phyloP scores from a whole-genome alignment of 495 filamentous ascomycete genomes.

The Polyplosphaeria fusca region DNA sequence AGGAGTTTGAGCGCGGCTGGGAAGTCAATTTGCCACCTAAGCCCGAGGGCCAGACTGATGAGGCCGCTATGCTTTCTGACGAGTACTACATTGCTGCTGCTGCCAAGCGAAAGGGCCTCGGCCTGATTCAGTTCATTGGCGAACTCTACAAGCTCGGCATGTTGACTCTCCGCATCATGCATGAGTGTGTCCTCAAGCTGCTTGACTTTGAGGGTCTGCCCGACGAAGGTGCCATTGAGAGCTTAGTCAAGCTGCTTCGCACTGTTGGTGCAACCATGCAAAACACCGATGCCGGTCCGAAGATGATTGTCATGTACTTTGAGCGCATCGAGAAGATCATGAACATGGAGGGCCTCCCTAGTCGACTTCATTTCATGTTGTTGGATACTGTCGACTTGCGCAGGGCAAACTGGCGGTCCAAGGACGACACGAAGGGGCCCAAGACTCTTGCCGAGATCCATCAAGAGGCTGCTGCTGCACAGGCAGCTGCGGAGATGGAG shows the following conservation, averaged over 20 bases:
- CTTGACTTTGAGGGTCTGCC: slow-evolving; percentile 92
- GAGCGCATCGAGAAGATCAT: slow-evolving; percentile 76
- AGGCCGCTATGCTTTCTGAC: slow-evolving; percentile 82
- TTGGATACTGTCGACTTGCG: slow-evolving; percentile 91
- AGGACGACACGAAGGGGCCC: slow-evolving; percentile 86
- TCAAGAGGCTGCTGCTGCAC: slow-evolving; percentile 74
- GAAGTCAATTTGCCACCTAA: slow-evolving; percentile 81
- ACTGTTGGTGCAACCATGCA: slow-evolving; percentile 83
- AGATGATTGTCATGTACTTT: slow-evolving; percentile 94
- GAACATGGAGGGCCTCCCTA: slow-evolving; percentile 71
- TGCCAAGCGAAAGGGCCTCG: slow-evolving; percentile 93
- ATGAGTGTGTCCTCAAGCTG: slow-evolving; percentile 95
- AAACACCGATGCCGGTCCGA: slow-evolving; percentile 61
- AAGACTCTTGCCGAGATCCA: slow-evolving; percentile 93
- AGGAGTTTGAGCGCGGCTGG: slow-evolving; percentile 99
- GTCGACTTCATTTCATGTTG: slow-evolving; percentile 90
- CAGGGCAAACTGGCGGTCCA: slow-evolving; percentile 69
- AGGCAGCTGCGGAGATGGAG: slow-evolving; percentile 61
- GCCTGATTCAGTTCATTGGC: slow-evolving; percentile 98
- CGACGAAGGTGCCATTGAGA: slow-evolving; percentile 94
- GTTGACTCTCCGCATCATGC: slow-evolving; percentile 99
- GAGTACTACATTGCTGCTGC: slow-evolving; percentile 96
- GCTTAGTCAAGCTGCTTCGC: slow-evolving; percentile 82
- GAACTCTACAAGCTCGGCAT: slow-evolving; percentile 98
- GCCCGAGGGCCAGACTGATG: slow-evolving; percentile 71